Evolutionary conservation across 495 filamentous ascomycete genomes (phyloP).

Genomic region (Hypoxylon trugodes): DNA sequence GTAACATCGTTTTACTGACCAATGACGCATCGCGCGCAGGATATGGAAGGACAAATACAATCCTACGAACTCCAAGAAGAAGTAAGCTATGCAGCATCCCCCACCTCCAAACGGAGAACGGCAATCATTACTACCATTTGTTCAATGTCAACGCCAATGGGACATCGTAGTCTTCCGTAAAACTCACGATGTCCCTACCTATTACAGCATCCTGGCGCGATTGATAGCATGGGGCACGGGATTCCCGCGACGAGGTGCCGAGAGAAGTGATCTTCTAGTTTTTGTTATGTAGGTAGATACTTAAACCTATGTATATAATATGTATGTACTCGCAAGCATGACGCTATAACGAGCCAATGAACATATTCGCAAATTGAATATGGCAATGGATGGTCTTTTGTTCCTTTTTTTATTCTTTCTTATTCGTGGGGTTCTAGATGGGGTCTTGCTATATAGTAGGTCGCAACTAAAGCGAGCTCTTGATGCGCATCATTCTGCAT

Average conservation of each 20-base stretch:
- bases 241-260: too few relatives aligned
- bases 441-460: background rate
- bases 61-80: slow-evolving; percentile 59
- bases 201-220: slow-evolving; percentile 22
- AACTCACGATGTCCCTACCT: background rate
- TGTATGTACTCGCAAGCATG: slow-evolving; percentile 21
- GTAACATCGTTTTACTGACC: slow-evolving; percentile 35
- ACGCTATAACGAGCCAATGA: slow-evolving; percentile 17
- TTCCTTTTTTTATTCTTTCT: slow-evolving; percentile 24
- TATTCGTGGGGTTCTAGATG: slow-evolving; percentile 26
- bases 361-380: too few relatives aligned
- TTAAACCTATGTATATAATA: background rate
- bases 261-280: too few relatives aligned
- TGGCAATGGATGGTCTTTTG: too few relatives aligned
- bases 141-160: slow-evolving; percentile 18
- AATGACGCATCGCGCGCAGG: slow-evolving; percentile 59
- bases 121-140: slow-evolving; percentile 17
- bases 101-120: background rate
- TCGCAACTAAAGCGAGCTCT: slow-evolving; percentile 20
- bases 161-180: slow-evolving; percentile 1
- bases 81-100: slow-evolving; percentile 38
- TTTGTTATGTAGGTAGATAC: background rate
- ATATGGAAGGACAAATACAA: slow-evolving; percentile 98
- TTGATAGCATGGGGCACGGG: slow-evolving; percentile 15
- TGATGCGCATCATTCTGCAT: slow-evolving; percentile 39